Evolutionary conservation across 371 early-diverging fungal genomes (phyloP).

Genomic region (Catenaria anguillulae): DNA sequence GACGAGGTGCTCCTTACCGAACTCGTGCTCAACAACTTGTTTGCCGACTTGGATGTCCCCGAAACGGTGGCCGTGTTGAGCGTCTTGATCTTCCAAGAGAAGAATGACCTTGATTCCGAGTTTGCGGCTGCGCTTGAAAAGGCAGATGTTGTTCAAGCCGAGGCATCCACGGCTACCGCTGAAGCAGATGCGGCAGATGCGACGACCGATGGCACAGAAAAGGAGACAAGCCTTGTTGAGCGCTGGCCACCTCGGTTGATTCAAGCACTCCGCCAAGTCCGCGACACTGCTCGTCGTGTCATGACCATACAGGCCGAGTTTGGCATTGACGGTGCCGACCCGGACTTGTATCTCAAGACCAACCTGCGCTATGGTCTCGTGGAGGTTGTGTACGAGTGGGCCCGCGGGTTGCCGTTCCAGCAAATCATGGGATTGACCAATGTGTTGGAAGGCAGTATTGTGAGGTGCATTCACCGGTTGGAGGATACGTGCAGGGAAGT

Average conservation of each 20-base stretch:
- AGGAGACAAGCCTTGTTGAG: no score
- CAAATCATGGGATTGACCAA: constrained; percentile 88
- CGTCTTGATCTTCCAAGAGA: constrained; percentile 94
- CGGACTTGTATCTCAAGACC: constrained; percentile 24
- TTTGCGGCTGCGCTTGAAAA: constrained; percentile 17
- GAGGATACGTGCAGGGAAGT: constrained; percentile 97
- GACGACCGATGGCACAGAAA: background rate
- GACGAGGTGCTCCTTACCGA: constrained; percentile 96
- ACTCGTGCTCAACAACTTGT: constrained; percentile 89
- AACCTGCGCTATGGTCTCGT: constrained; percentile 71
- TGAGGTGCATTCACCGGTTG: constrained; percentile 89
- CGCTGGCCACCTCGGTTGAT: background rate
- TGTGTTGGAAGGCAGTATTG: constrained; percentile 93
- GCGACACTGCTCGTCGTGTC: constrained; percentile 48
- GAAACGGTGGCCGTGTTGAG: constrained; percentile 93
- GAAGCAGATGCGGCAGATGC: background rate
- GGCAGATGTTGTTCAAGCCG: constrained; percentile 20
- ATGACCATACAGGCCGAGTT: constrained; percentile 56
- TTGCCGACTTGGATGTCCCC: constrained; percentile 73
- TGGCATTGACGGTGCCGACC: no score
- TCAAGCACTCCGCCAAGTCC: constrained; percentile 19
- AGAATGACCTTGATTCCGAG: constrained; percentile 18
- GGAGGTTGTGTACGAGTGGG: constrained; percentile 98
- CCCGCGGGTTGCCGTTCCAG: constrained; percentile 81
- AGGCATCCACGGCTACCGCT: background rate